These are phyloP conservation scores for Craterostigma plantagineum DNA, from an alignment of 257 asterid genomes.

Conservation along the genomic window DNA sequence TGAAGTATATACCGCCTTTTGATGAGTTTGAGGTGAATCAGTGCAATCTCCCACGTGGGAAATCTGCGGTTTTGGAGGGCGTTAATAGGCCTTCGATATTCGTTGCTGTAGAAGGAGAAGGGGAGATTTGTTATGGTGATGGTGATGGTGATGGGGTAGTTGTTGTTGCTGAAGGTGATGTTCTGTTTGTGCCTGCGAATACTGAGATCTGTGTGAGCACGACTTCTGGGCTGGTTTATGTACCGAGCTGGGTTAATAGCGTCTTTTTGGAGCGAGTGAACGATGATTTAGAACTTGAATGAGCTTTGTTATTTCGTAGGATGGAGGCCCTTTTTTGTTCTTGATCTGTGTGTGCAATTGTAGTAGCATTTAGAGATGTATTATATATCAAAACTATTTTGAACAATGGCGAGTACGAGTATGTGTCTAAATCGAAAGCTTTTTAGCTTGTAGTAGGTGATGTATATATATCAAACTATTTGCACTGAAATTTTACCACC, in stretches of 20 bases:
- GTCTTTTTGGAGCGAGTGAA: constrained; percentile 21
- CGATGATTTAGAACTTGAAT: neutral
- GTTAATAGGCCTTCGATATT: constrained; percentile 55
- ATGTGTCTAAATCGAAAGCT: no score
- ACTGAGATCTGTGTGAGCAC: constrained; percentile 27
- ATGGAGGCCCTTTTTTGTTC: no score
- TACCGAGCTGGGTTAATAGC: constrained; percentile 73
- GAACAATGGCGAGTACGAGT: no score
- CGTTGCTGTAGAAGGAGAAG: constrained; percentile 44
- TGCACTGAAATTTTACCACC: no score
- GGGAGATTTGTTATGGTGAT: constrained; percentile 27
- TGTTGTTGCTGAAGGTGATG: constrained; percentile 30
- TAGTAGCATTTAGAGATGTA: no score
- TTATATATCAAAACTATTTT: no score
- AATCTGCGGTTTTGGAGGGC: constrained; percentile 32
- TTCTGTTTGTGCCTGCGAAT: constrained; percentile 40
- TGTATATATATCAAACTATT: no score
- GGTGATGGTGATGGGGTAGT: constrained; percentile 12
- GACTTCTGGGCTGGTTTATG: constrained; percentile 24
- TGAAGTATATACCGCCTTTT: constrained; percentile 62
- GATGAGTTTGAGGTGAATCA: constrained; percentile 89
- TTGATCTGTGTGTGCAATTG: no score
- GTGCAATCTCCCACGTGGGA: constrained; percentile 43
- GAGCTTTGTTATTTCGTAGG: no score
- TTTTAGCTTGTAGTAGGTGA: no score